Conservation (phyloP, 768 basidiomycete genomes). For the Leccinum broughii region DNA sequence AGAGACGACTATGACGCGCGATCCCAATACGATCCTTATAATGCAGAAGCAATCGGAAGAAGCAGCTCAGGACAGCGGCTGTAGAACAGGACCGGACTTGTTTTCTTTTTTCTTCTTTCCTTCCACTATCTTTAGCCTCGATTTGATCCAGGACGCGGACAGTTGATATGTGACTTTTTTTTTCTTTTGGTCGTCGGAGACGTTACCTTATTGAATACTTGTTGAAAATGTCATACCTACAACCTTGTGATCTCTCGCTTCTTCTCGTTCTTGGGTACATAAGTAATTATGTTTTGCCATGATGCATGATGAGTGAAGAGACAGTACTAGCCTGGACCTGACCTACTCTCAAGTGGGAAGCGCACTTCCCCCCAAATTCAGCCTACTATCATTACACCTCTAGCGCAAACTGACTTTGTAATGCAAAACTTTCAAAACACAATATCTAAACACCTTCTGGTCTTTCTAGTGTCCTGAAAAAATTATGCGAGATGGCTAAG, state of each 20-base stretch:
- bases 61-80: conserved; percentile 25
- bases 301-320: background rate
- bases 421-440: no score
- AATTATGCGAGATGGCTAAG: no score
- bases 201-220: conserved; percentile 7
- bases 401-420: no score
- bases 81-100: conserved; percentile 18
- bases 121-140: background rate
- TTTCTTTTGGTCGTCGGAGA: conserved; percentile 2
- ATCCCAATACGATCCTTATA: conserved; percentile 29
- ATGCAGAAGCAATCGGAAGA: conserved; percentile 25
- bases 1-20: conserved; percentile 31
- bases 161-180: background rate
- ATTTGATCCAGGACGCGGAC: conserved; percentile 12
- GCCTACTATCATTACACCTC: no score
- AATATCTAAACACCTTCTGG: no score
- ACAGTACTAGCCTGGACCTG: no score
- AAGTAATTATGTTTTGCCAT: background rate
- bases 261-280: background rate
- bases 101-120: background rate
- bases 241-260: conserved; percentile 9
- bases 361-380: no score
- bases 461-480: no score
- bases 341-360: no score
- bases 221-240: conserved; percentile 1